A percentile compares a stretch with the other conserved stretches of the same genome.
Conservation (phyloP, 164 flowering plant genomes). For the Stephania cephalantha region DNA sequence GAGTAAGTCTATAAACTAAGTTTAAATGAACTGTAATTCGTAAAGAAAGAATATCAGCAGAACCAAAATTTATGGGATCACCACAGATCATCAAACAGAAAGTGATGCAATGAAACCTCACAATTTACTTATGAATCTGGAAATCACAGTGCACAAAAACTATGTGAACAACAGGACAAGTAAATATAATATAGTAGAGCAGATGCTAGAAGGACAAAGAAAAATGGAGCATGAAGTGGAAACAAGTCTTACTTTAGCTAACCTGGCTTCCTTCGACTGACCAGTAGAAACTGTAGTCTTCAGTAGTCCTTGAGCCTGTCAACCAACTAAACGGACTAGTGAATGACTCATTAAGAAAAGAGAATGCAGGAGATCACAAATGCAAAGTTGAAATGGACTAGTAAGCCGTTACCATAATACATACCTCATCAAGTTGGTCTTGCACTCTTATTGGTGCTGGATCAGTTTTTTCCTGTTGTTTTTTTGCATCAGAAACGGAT, state of each 20-base stretch:
- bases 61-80: background rate
- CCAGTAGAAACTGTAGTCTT: conserved; percentile 74
- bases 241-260: conserved; percentile 70
- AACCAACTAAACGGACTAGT: conserved; percentile 31
- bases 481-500: conserved; percentile 26
- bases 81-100: background rate
- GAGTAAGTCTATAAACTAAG: background rate
- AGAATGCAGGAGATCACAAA: background rate
- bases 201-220: background rate
- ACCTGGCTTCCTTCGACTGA: conserved; percentile 95
- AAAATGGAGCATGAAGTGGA: background rate
- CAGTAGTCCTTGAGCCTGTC: conserved; percentile 95
- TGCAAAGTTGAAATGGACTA: background rate
- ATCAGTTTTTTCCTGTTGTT: conserved; percentile 34
- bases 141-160: background rate
- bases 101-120: background rate
- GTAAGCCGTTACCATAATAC: conserved; percentile 5
- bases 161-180: background rate
- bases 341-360: conserved; percentile 12
- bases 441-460: conserved; percentile 44
- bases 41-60: background rate
- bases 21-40: background rate
- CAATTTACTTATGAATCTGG: background rate
- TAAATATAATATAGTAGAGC: background rate
- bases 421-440: conserved; percentile 95